These are phyloP conservation scores for Maudiozyma barnettii DNA, from an alignment of 805 yeast species.

Conservation along the genomic window DNA sequence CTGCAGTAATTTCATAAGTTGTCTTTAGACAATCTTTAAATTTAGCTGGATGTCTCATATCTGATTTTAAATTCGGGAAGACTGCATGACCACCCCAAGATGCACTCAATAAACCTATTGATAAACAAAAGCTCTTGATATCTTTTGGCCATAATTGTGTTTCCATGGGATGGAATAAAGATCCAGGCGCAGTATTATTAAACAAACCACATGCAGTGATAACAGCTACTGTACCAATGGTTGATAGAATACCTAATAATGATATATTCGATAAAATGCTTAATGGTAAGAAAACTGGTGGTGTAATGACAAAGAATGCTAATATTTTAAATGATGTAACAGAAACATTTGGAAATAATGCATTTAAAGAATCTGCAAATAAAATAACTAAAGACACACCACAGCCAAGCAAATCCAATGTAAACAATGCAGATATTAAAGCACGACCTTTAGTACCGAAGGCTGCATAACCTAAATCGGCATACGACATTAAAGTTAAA, in stretches of 20 bases:
- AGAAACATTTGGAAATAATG: constrained; percentile 48
- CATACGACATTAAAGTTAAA: constrained; percentile 72
- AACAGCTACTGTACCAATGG: constrained; percentile 51
- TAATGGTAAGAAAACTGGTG: constrained; percentile 73
- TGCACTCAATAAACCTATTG: constrained; percentile 62
- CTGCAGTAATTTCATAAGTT: constrained; percentile 51
- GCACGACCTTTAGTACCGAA: constrained; percentile 71
- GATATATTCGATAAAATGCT: constrained; percentile 61
- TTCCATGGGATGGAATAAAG: constrained; percentile 51
- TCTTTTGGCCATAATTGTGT: constrained; percentile 60
- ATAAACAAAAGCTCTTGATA: constrained; percentile 41
- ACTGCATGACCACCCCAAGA: constrained; percentile 84
- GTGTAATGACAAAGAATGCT: constrained; percentile 64
- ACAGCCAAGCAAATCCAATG: constrained; percentile 68
- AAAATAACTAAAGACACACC: constrained; percentile 75
- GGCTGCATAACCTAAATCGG: constrained; percentile 81
- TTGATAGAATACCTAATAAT: constrained; percentile 60
- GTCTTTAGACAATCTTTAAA: constrained; percentile 43
- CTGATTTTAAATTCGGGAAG: constrained; percentile 62
- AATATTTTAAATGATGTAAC: constrained; percentile 51
- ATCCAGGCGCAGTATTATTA: constrained; percentile 61
- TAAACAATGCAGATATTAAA: constrained; percentile 61
- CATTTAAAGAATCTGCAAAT: constrained; percentile 77
- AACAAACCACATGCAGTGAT: constrained; percentile 55
- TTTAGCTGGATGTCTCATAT: constrained; percentile 58